Base-by-base conservation (phyloP, 2,329 filamentous ascomycete species). In the Colletotrichum liriopes region DNA sequence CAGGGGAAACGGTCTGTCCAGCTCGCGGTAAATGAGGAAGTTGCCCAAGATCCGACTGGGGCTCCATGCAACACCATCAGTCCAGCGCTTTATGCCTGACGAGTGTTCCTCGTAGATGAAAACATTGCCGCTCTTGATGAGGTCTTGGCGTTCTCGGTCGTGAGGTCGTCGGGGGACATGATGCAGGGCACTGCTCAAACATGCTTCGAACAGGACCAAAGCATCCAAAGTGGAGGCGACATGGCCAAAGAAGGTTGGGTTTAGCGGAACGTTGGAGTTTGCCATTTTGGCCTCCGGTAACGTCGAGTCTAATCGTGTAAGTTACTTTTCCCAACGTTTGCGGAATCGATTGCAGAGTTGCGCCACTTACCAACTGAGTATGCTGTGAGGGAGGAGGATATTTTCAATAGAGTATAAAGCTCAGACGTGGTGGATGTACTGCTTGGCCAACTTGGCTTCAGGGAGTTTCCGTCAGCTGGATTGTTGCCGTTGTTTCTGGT, bases 31-130 rank as follows among this genome's bases (percentile, higher is more conserved):
- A 76, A 97, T 90, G 54, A 97, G 87, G 77, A 94, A 97, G 79
- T 96, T 96, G 71, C 92, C 93, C 59, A 96, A 86, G 59, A 97
- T 96, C 20, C 93, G 92, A 81, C 92, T 97, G 0, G 95, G 95
- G 76, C 94, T 97, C 95, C 95, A 98, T 8, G 93, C 92, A 14
- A 96, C 90, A 18, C 95, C 95, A 76, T 98, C 95, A 0, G 95
- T 98, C 95, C 95, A 98, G 67, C 95, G 89, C 84, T 97, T 97
- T 83, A 98, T 97, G 6, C 94, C 94, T 0, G 95, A 97, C 0
- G 94, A 92, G 73, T 94, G 92, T 80, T 98, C 94, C 78, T 97
- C 94, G 81, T 98, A 98, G 75, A 98, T 94, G 82, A 98, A 96
- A 58, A 98, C 90, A 75, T 93, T 93, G 45, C 95, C 95, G 76